These are phyloP conservation scores for Carnegiea gigantea DNA, from an alignment of 179 eudicot species.

Conservation along the genomic window DNA sequence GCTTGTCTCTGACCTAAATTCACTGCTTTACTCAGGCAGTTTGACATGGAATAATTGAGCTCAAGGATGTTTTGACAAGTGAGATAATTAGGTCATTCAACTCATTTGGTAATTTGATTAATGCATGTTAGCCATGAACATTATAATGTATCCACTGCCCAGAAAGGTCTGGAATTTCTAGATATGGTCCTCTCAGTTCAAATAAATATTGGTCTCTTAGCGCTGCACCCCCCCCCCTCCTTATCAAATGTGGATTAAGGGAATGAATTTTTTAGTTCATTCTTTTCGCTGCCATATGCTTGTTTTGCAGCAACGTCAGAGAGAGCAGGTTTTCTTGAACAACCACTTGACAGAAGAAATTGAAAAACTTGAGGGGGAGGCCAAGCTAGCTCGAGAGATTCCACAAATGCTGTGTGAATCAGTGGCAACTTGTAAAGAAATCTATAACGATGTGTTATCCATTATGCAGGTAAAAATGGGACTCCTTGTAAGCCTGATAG, in stretches of 20 bases:
- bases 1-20: too few species aligned
- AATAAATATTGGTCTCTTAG: not conserved
- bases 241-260: not conserved
- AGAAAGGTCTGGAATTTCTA: not conserved
- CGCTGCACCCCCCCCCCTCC: too few species aligned
- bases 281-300: not conserved
- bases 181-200: not conserved
- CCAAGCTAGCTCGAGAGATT: conserved; percentile 43
- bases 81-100: not conserved
- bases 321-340: conserved; percentile 56
- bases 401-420: conserved; percentile 59
- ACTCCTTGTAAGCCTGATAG: not conserved
- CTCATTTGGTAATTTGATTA: not conserved
- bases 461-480: conserved; percentile 48
- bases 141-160: not conserved
- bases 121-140: conserved; percentile 1
- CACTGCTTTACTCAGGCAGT: too few species aligned
- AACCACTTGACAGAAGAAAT: conserved; percentile 44
- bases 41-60: too few species aligned
- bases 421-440: conserved; percentile 56
- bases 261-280: not conserved
- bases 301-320: conserved; percentile 51
- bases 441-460: conserved; percentile 57
- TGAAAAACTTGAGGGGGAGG: conserved; percentile 64
- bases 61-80: too few species aligned